Evolutionary conservation across 2,329 filamentous ascomycete species (phyloP).

Genomic region (Aspergillus melleus): DNA sequence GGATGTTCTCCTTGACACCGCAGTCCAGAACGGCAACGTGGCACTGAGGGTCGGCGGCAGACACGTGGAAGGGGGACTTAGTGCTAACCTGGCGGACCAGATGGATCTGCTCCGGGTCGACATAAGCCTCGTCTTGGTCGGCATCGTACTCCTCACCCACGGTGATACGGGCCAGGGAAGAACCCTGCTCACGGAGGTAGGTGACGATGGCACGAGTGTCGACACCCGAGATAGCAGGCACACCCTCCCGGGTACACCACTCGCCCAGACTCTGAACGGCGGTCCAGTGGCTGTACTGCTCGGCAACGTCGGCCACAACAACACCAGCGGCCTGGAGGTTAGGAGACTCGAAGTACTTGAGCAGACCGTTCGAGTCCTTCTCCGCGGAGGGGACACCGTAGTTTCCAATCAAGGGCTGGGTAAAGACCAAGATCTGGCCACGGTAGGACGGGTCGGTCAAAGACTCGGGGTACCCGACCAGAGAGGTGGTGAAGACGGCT

Average conservation of each 20-base stretch:
- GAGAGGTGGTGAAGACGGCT: slow-evolving; percentile 96
- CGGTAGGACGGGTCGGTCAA: slow-evolving; percentile 69
- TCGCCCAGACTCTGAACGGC: slow-evolving; percentile 89
- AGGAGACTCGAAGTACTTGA: slow-evolving; percentile 98
- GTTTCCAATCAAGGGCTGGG: slow-evolving; percentile 96
- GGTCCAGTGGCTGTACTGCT: slow-evolving; percentile 97
- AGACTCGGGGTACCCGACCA: slow-evolving; percentile 96
- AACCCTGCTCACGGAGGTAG: slow-evolving; percentile 91
- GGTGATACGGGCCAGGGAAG: slow-evolving; percentile 89
- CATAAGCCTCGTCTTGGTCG: slow-evolving; percentile 93
- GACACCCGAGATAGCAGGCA: slow-evolving; percentile 93
- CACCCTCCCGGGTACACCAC: slow-evolving; percentile 95
- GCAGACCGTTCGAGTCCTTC: slow-evolving; percentile 82
- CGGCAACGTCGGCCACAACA: slow-evolving; percentile 90
- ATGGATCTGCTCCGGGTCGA: slow-evolving; percentile 96
- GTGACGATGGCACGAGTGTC: slow-evolving; percentile 97
- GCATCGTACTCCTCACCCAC: slow-evolving; percentile 98
- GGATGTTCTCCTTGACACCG: slow-evolving; percentile 99
- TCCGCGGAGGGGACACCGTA: slow-evolving; percentile 89
- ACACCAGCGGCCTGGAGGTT: slow-evolving; percentile 96
- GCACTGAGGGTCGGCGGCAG: slow-evolving; percentile 76
- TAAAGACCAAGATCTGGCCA: slow-evolving; percentile 94
- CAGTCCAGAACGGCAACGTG: slow-evolving; percentile 97
- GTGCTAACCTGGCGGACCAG: slow-evolving; percentile 94
- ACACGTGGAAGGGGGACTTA: slow-evolving; percentile 95